Conservation (phyloP, 1,284 basidiomycete species). For the Erythrobasidium hasegawianum region DNA sequence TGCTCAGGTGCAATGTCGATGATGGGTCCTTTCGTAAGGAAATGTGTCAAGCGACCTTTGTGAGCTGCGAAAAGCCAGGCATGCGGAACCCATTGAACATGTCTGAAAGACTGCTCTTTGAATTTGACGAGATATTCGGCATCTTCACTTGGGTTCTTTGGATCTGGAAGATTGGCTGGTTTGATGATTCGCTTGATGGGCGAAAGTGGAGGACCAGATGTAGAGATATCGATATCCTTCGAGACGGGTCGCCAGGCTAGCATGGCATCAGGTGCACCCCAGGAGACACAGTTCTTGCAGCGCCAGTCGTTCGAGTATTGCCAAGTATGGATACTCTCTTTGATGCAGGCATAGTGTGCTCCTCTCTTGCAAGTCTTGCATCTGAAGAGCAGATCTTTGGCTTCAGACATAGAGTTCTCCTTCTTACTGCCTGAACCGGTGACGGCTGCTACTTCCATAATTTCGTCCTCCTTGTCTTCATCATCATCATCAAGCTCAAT, state of each 20-base stretch:
- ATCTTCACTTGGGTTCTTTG: constrained; percentile 59
- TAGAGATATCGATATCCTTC: neutral
- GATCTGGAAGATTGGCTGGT: constrained; percentile 45
- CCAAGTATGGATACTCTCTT: constrained; percentile 27
- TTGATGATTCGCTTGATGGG: constrained; percentile 21
- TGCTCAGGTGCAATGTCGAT: constrained; percentile 28
- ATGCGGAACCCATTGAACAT: constrained; percentile 61
- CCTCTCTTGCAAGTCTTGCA: constrained; percentile 40
- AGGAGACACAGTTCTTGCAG: constrained; percentile 75
- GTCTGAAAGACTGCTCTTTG: constrained; percentile 67
- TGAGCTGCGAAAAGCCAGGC: constrained; percentile 72
- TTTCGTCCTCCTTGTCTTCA: neutral
- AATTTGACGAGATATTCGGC: constrained; percentile 86
- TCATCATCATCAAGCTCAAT: neutral
- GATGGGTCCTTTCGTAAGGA: constrained; percentile 53
- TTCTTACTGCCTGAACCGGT: constrained; percentile 6
- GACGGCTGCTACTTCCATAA: neutral
- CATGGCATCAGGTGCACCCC: constrained; percentile 72
- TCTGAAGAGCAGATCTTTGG: constrained; percentile 3
- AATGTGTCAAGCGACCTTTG: constrained; percentile 65
- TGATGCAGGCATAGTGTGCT: constrained; percentile 42
- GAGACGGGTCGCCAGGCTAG: constrained; percentile 76
- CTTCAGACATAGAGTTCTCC: neutral
- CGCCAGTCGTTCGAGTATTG: constrained; percentile 56
- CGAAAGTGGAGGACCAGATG: neutral